Evolutionary conservation across 2,329 filamentous ascomycete species (phyloP).

Genomic region (Capronia epimyces): DNA sequence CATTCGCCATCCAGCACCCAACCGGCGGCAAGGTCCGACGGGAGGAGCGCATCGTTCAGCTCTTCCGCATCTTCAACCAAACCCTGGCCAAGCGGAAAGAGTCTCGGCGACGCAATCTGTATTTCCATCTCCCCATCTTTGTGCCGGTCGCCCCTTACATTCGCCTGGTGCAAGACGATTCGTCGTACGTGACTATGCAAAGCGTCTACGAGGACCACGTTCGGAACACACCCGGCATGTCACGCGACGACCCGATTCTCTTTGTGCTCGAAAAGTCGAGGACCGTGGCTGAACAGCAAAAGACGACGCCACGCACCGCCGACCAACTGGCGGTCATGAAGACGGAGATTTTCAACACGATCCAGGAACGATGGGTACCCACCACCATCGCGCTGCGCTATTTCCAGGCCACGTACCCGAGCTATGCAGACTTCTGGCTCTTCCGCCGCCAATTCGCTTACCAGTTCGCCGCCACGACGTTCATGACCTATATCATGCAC

Average conservation of each 20-base stretch:
- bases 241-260: conserved; percentile 90
- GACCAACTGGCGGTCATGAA: conserved; percentile 68
- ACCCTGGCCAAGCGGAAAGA: conserved; percentile 89
- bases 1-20: conserved; percentile 93
- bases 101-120: conserved; percentile 82
- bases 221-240: conserved; percentile 62
- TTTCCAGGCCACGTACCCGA: conserved; percentile 81
- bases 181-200: conserved; percentile 89
- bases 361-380: conserved; percentile 90
- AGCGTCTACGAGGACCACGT: conserved; percentile 96
- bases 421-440: conserved; percentile 93
- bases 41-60: conserved; percentile 89
- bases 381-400: conserved; percentile 77
- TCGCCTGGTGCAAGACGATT: conserved; percentile 90
- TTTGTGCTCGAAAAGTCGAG: conserved; percentile 94
- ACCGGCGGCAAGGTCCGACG: conserved; percentile 85
- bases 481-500: conserved; percentile 98
- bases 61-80: conserved; percentile 97
- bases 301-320: conserved; percentile 43
- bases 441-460: conserved; percentile 97
- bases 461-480: conserved; percentile 88
- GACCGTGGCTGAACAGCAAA: conserved; percentile 64
- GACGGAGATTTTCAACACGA: conserved; percentile 87
- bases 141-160: conserved; percentile 92
- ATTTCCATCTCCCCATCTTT: conserved; percentile 94